Conservation (phyloP, 2,329 filamentous ascomycete genomes). For the Raffaelea ambrosiae region DNA sequence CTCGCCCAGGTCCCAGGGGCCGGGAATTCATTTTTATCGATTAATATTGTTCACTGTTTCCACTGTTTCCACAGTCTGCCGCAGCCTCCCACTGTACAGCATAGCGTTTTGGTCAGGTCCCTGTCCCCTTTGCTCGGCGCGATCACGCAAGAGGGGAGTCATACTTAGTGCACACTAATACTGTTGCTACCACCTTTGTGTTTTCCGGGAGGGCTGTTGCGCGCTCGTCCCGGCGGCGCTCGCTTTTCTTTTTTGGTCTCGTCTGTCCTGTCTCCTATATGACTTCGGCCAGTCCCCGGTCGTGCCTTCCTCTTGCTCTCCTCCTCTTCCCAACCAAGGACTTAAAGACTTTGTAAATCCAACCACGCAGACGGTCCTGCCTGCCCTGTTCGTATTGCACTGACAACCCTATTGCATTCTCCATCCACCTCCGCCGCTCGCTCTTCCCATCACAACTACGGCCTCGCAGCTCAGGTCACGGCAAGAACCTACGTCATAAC, state of each 20-base stretch:
- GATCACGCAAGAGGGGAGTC: slow-evolving; percentile 6
- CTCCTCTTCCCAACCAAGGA: neutral
- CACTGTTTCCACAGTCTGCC: too few relatives aligned
- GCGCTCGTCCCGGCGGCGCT: too few relatives aligned
- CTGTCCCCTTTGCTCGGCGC: neutral
- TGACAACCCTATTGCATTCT: neutral
- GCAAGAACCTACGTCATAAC: slow-evolving; percentile 1
- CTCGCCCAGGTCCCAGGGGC: neutral
- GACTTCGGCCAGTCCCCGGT: too few relatives aligned
- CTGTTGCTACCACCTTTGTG: neutral
- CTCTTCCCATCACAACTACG: neutral
- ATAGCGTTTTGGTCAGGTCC: neutral
- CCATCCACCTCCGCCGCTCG: neutral
- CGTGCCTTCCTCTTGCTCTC: neutral
- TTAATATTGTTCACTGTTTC: neutral
- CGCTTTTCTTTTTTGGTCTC: too few relatives aligned
- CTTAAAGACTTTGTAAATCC: neutral
- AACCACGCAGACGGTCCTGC: too few relatives aligned
- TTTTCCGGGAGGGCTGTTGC: neutral
- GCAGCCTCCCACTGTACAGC: too few relatives aligned
- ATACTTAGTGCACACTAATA: neutral
- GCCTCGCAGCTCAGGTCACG: neutral
- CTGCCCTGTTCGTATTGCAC: neutral
- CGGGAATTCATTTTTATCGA: neutral
- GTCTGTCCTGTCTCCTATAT: too few relatives aligned